Evolutionary conservation across 108 stramenopile genomes (phyloP).

Genomic region (Chaetoceros tenuissimus): DNA sequence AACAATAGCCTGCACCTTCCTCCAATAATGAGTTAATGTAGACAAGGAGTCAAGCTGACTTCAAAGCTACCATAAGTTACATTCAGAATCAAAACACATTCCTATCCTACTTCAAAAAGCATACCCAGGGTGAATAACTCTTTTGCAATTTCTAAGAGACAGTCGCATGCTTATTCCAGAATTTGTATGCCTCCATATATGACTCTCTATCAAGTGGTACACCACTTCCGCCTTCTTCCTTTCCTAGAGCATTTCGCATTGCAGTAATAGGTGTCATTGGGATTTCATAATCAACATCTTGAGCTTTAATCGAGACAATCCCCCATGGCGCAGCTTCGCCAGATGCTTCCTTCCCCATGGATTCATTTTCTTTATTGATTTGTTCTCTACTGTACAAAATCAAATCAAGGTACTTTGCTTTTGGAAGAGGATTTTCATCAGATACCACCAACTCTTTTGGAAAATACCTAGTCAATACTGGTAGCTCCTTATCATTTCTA

Average conservation of each 20-base stretch:
- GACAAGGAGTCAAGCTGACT: too few relatives aligned
- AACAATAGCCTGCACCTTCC: too few relatives aligned
- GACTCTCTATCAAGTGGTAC: conserved; percentile 60
- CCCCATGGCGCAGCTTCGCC: conserved; percentile 87
- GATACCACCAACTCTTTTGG: conserved; percentile 38
- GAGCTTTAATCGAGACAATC: conserved; percentile 95
- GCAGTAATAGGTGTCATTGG: conserved; percentile 98
- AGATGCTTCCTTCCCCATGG: conserved; percentile 60
- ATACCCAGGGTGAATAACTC: too few relatives aligned
- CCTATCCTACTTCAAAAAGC: too few relatives aligned
- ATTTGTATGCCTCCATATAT: conserved; percentile 77
- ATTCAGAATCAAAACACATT: too few relatives aligned
- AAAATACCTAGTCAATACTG: conserved; percentile 82
- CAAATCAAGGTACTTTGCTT: conserved; percentile 85
- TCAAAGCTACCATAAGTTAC: too few relatives aligned
- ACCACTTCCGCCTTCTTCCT: conserved; percentile 89
- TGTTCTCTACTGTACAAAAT: conserved; percentile 94
- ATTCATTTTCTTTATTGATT: conserved; percentile 72
- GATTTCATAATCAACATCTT: conserved; percentile 85
- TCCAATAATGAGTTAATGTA: too few relatives aligned
- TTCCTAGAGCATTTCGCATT: conserved; percentile 95
- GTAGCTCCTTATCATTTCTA: conserved; percentile 83
- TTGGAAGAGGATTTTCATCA: conserved; percentile 39
- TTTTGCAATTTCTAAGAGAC: too few relatives aligned
- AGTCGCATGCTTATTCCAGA: conserved; percentile 74